Base-by-base conservation (phyloP, 106 monocot genomes). In the Alisma plantagoaquatica region DNA sequence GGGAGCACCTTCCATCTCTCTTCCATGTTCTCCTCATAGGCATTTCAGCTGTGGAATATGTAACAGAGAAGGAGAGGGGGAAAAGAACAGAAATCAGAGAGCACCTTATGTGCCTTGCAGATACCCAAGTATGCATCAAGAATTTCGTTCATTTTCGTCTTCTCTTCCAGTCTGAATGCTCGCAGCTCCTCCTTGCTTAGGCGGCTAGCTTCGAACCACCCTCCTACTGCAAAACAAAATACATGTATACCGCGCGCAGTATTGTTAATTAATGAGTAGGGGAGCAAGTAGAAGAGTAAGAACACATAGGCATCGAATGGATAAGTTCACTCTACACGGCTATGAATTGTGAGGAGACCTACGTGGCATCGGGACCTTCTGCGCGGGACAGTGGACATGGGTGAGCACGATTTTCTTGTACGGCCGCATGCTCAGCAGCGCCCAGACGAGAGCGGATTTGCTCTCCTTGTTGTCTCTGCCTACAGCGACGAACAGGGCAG, bases 391-490 rank as follows among this genome's bases (percentile, higher is more conserved):
- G 26, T 68, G 59, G 17, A 68, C 49, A 16, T 68, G 68, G 23
- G 51, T 21, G 15, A 68, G 59, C 16, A 59, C 68, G 43, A 68
- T 23, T 11, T 43, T 59, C 47, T 68, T 68, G 23, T 46, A 28
- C 35, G 31, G 58, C 10, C 48, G 51, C 23, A 33, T 41, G 6
- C 59, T 58, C 33, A 26, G 20, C 20, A 68, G 28, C 3, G 68
- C 68, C 68, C 68, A 68, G 10, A 59, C 30, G 20, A 68, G 29
- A 29, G 29, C 30, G 26, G 58, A 41, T 28, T 59, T 68, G 50
- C 59, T 50, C 57, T 52, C 59, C 41, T 33, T 58, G 38, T 35
- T 28, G 28, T 59, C 50, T 22, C 59, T 59, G 27, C 67, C 67
- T 1, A 68, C 67, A 6, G 67, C 67, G 28, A 68, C 29, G 33